phyloP scores from a whole-genome alignment of 2,329 filamentous ascomycete species.

The Nigrospora osmanthi region DNA sequence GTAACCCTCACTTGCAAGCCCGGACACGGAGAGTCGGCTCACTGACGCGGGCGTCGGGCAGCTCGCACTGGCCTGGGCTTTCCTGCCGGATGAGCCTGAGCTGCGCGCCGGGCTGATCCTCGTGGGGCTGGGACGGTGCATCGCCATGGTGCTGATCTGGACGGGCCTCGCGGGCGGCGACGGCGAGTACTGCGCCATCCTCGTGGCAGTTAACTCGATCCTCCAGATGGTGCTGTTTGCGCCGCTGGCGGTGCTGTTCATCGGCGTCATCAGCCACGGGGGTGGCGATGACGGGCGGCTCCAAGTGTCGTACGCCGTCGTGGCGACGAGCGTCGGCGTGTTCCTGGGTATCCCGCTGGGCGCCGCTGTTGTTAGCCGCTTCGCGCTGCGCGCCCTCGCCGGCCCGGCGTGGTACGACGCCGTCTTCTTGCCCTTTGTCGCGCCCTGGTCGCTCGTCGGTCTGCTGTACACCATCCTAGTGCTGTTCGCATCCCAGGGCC shows the following conservation, averaged over 20 bases:
- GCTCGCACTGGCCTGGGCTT: conserved; percentile 61
- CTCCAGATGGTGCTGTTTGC: conserved; percentile 69
- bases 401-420: conserved; percentile 57
- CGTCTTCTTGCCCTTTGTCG: conserved; percentile 60
- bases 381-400: conserved; percentile 46
- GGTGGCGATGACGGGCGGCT: conserved; percentile 16
- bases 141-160: conserved; percentile 83
- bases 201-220: conserved; percentile 68
- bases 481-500: conserved; percentile 75
- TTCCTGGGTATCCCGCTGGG: conserved; percentile 80
- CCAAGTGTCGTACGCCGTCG: conserved; percentile 51
- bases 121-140: conserved; percentile 78
- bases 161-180: conserved; percentile 71
- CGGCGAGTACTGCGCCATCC: conserved; percentile 72
- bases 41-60: conserved; percentile 18
- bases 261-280: conserved; percentile 55
- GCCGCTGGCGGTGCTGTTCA: conserved; percentile 60
- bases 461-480: conserved; percentile 82
- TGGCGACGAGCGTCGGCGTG: conserved; percentile 73
- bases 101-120: conserved; percentile 66
- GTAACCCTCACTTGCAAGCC: background rate
- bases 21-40: background rate
- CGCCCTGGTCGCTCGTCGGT: conserved; percentile 73
- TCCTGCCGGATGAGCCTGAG: conserved; percentile 49
- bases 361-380: conserved; percentile 69